Conservation (phyloP, 345 rosid species). For the Boechera retrofracta region DNA sequence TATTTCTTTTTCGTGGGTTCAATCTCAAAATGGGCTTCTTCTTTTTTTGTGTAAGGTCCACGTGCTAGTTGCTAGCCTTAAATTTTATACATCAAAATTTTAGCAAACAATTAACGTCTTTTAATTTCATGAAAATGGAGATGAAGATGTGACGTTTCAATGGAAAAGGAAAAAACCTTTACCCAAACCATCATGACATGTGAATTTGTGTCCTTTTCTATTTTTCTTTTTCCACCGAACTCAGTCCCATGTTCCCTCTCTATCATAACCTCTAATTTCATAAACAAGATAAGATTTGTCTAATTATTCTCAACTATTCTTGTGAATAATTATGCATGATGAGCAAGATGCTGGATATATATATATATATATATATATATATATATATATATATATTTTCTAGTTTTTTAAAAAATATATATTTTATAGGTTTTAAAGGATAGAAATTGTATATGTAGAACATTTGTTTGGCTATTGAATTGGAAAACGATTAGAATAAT, state of each 20-base stretch:
- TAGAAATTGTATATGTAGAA: background rate
- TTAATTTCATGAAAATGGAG: conserved; percentile 27
- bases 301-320: conserved; percentile 6
- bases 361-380: too few relatives aligned
- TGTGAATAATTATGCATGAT: conserved; percentile 20
- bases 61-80: background rate
- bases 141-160: conserved; percentile 42
- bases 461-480: background rate
- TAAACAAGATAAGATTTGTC: conserved; percentile 23
- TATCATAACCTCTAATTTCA: conserved; percentile 27
- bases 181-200: conserved; percentile 39
- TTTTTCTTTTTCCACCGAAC: conserved; percentile 9
- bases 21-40: background rate
- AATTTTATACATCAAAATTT: too few relatives aligned
- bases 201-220: conserved; percentile 31
- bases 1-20: background rate
- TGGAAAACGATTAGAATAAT: too few relatives aligned
- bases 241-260: conserved; percentile 24
- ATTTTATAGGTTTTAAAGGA: background rate
- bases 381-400: too few relatives aligned
- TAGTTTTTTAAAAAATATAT: background rate
- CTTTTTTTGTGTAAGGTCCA: background rate
- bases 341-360: background rate
- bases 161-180: conserved; percentile 25
- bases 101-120: background rate